Evolutionary conservation across 1,284 basidiomycete genomes (phyloP).

Genomic region (Leucoagaricus sp.): DNA sequence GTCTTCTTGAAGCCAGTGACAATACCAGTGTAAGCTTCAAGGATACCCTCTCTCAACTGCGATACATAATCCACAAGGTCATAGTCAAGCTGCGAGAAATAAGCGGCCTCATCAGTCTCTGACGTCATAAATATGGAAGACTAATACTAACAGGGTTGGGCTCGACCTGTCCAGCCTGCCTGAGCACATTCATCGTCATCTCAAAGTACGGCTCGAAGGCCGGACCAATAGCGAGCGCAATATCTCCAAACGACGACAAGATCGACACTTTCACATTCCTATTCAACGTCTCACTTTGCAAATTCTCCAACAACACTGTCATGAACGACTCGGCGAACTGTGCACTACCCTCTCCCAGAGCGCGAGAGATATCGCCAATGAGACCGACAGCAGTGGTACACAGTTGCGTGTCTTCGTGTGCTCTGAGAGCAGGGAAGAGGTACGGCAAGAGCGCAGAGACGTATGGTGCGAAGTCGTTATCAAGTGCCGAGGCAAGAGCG

Average conservation of each 20-base stretch:
- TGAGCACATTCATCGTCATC: constrained; percentile 89
- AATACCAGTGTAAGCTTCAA: constrained; percentile 96
- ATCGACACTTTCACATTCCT: constrained; percentile 97
- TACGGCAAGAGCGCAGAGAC: constrained; percentile 89
- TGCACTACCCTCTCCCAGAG: constrained; percentile 81
- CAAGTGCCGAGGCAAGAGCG: constrained; percentile 83
- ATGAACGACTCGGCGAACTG: constrained; percentile 90
- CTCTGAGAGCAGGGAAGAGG: constrained; percentile 88
- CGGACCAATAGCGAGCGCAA: constrained; percentile 89
- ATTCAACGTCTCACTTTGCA: constrained; percentile 90
- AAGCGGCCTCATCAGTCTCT: constrained; percentile 13
- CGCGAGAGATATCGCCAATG: constrained; percentile 94
- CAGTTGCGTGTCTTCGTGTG: constrained; percentile 94
- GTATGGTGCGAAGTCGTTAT: constrained; percentile 86
- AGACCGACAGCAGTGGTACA: constrained; percentile 96
- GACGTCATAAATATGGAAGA: neutral
- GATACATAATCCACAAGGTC: constrained; percentile 93
- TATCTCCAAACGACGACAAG: constrained; percentile 94
- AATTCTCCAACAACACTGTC: constrained; percentile 87
- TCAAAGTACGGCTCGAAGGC: constrained; percentile 89
- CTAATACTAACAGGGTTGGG: constrained; percentile 79
- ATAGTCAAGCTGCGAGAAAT: constrained; percentile 67
- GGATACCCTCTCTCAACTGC: constrained; percentile 89
- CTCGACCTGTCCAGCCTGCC: constrained; percentile 86
- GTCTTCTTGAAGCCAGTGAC: constrained; percentile 89